Conservation (phyloP, 192 early-diverging fungal genomes). For the Dissophora globulifera region DNA sequence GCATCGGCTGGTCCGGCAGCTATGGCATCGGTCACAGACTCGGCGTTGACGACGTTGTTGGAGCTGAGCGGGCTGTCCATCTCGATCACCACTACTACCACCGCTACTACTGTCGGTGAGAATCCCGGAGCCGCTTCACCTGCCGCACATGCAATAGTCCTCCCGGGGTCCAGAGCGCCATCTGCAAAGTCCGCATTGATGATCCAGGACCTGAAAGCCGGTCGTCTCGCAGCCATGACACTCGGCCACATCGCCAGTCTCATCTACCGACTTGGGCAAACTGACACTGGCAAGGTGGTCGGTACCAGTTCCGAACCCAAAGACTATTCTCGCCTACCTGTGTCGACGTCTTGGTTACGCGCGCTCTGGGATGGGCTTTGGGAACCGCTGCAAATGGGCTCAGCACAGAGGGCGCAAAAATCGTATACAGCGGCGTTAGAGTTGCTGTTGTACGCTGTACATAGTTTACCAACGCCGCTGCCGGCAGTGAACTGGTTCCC, state of each 20-base stretch:
- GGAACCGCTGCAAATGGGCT: constrained; percentile 41
- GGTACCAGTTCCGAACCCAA: constrained; percentile 60
- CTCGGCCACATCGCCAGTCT: constrained; percentile 53
- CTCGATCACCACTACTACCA: constrained; percentile 3
- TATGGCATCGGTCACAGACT: constrained; percentile 33
- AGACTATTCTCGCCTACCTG: constrained; percentile 58
- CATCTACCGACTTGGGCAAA: constrained; percentile 27
- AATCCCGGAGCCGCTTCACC: neutral
- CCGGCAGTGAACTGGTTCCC: constrained; percentile 69
- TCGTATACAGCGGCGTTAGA: constrained; percentile 5
- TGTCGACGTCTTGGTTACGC: constrained; percentile 61
- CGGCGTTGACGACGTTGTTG: constrained; percentile 28
- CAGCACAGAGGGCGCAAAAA: constrained; percentile 17
- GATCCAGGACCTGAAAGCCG: constrained; percentile 58
- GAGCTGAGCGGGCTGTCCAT: constrained; percentile 39
- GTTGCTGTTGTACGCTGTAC: constrained; percentile 38
- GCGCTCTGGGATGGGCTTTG: constrained; percentile 58
- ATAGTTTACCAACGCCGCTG: constrained; percentile 48
- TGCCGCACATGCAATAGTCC: constrained; percentile 1
- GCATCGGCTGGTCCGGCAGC: constrained; percentile 10
- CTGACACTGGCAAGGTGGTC: constrained; percentile 28
- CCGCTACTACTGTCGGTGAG: neutral
- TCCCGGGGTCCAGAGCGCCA: constrained; percentile 28
- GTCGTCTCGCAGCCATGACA: constrained; percentile 57
- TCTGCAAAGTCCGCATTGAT: constrained; percentile 39